A percentile compares a stretch with the other conserved stretches of the same genome.
Evolutionary conservation across 805 yeast genomes (phyloP).

Genomic region (Spathaspora gorwiae): DNA sequence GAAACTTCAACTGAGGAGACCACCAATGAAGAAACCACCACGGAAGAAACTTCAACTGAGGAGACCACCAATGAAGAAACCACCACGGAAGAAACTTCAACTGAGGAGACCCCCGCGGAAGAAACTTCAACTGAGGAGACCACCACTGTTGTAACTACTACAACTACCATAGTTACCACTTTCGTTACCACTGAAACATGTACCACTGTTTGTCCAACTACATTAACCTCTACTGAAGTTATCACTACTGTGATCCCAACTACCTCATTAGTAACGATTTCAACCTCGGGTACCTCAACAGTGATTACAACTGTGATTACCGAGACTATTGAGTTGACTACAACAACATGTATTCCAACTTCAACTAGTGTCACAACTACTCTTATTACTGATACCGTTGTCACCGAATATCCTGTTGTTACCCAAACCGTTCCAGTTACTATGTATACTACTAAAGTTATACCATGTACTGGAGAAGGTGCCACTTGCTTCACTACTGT

Average conservation of each 20-base stretch:
- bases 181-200: not conserved
- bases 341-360: not conserved
- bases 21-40: not conserved
- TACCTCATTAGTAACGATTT: not conserved
- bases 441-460: not conserved
- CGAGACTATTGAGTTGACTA: not conserved
- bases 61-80: no score
- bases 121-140: not conserved
- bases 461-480: not conserved
- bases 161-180: not conserved
- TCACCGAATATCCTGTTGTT: not conserved
- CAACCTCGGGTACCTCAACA: not conserved
- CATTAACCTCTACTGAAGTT: not conserved
- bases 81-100: no score
- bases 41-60: not conserved
- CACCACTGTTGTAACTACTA: not conserved
- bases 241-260: not conserved
- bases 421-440: not conserved
- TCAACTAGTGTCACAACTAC: not conserved
- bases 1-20: not conserved
- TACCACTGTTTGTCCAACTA: not conserved
- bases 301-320: not conserved
- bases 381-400: not conserved
- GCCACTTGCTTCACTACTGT: not conserved
- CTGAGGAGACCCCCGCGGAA: not conserved